Base-by-base conservation (phyloP, 164 flowering plant genomes). In the Macadamia integrifolia region DNA sequence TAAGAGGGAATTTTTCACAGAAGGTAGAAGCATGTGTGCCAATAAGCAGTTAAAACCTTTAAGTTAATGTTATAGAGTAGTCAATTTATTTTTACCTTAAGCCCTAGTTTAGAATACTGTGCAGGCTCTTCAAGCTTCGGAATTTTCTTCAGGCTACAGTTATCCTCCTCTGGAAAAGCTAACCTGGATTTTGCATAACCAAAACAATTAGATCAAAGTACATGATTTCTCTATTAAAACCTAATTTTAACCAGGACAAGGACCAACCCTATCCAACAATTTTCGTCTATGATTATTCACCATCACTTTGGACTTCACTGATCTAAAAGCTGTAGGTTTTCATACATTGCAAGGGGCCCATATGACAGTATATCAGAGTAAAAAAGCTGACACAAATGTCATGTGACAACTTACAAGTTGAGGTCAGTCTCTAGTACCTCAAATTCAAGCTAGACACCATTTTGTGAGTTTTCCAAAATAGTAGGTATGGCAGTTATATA, bases 51-150 rank as follows among this genome's bases (percentile, higher is more conserved):
- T 68, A 50, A 56, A 42, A 18, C 66, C 23, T 23, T 23, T 23
- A 23, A 23, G 23, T 23, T 23, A 23, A 23, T 23, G 23, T 23
- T 23, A 23, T 23, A 23, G 23, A 23, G 23, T 23, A 23, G 23
- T 23, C 23, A 23, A 23, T 23, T 23, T 23, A 23, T 23, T 23
- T 67, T 77, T 81, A 91, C 97, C 86, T 80, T 82, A 23, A 91
- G 87, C 64, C 93, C 90, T 29, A 74, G 74, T 71, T 75, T 81
- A 30, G 85, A 82, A 81, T 79, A 72, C 62, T 81, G 76, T 69
- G 84, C 80, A 57, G 97, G 90, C 72, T 91, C 91, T 80, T 86
- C 94, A 30, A 89, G 84, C 76, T 85, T 86, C 9, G 88, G 68
- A 67, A 91, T 89, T 75, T 87, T 91, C 80, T 76, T 85, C 76